These are phyloP conservation scores for Phytophthora pistaciae DNA, from an alignment of 352 stramenopile species.

Conservation along the genomic window DNA sequence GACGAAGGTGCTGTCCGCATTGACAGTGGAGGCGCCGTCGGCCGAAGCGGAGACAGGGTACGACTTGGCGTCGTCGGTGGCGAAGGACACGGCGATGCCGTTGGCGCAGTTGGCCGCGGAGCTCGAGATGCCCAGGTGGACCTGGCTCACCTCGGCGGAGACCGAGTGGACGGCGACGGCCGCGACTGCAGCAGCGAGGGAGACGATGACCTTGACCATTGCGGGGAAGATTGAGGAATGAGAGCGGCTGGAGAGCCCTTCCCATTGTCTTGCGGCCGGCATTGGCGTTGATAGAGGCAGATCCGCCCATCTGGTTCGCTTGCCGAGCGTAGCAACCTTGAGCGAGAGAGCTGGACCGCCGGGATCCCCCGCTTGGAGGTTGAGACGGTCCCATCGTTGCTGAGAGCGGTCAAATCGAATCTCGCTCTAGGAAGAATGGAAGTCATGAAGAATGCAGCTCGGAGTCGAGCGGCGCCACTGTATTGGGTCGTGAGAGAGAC, in stretches of 20 bases:
- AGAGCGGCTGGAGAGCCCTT: slow-evolving; percentile 16
- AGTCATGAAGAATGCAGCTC: not conserved
- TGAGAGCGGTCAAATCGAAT: slow-evolving; percentile 9
- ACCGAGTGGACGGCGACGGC: slow-evolving; percentile 26
- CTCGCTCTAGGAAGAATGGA: not conserved
- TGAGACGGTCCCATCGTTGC: slow-evolving; percentile 25
- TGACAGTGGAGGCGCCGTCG: slow-evolving; percentile 20
- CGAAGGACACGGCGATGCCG: slow-evolving; percentile 54
- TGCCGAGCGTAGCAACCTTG: not conserved
- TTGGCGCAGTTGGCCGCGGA: slow-evolving; percentile 40
- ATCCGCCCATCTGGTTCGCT: slow-evolving; percentile 23
- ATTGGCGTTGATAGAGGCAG: slow-evolving; percentile 10
- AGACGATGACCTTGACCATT: slow-evolving; percentile 31
- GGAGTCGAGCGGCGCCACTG: not conserved
- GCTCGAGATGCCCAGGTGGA: slow-evolving; percentile 54
- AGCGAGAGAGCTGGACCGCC: slow-evolving; percentile 15
- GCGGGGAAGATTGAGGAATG: slow-evolving; percentile 33
- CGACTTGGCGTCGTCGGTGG: slow-evolving; percentile 33
- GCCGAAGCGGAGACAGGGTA: slow-evolving; percentile 42
- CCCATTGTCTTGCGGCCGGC: slow-evolving; percentile 10
- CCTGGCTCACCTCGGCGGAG: slow-evolving; percentile 50
- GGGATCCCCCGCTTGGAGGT: not conserved
- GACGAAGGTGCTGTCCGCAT: slow-evolving; percentile 36
- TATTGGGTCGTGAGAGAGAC: slow-evolving; percentile 1
- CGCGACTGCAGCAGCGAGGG: slow-evolving; percentile 14